Evolutionary conservation across 345 rosid species (phyloP).

Genomic region (Eutrema heterophyllum): DNA sequence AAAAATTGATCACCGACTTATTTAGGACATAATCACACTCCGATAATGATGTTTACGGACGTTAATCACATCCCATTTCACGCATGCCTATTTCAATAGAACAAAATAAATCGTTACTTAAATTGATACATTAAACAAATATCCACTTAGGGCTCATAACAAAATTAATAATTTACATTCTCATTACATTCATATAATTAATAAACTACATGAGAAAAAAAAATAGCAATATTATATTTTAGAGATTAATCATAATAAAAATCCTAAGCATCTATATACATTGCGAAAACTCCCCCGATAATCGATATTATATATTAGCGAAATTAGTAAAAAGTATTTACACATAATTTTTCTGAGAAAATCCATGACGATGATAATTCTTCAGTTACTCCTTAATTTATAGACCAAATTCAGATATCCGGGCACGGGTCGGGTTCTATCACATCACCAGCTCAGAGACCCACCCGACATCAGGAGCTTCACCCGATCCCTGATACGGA

Average conservation of each 20-base stretch:
- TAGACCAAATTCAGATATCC: not conserved
- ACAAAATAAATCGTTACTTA: not conserved
- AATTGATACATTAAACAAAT: not conserved
- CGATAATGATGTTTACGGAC: constrained; percentile 14
- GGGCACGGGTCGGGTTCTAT: not conserved
- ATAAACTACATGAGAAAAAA: not conserved
- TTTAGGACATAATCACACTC: not conserved
- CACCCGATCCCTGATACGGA: not conserved
- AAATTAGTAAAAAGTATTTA: constrained; percentile 18
- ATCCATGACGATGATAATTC: not conserved
- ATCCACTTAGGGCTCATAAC: not conserved
- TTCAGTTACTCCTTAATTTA: not conserved
- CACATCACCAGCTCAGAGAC: constrained; percentile 66
- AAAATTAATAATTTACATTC: constrained; percentile 10
- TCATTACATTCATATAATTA: constrained; percentile 11
- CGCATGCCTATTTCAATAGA: constrained; percentile 21
- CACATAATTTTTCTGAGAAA: not conserved
- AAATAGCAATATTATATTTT: not conserved
- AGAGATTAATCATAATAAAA: not conserved
- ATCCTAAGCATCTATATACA: constrained; percentile 9
- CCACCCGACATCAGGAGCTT: constrained; percentile 67
- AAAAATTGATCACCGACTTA: not conserved
- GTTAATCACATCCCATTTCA: constrained; percentile 21
- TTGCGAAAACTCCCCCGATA: not conserved
- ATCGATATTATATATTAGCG: not conserved